These are phyloP conservation scores for Chaetomiaceae sp. DNA, from an alignment of 2,329 filamentous ascomycete species.

Conservation along the genomic window DNA sequence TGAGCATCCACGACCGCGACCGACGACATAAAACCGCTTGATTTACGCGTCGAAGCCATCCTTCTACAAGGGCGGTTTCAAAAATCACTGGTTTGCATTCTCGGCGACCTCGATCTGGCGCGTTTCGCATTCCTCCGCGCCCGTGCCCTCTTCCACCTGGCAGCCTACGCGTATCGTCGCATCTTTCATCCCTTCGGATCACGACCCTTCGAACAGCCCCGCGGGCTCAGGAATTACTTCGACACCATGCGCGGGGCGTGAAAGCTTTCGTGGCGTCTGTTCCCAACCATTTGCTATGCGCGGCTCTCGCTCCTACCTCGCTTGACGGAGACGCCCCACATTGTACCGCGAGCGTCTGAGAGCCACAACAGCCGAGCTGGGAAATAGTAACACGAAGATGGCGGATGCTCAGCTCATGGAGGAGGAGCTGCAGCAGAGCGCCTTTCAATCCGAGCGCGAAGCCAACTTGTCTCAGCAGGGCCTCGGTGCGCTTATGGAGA, in stretches of 20 bases:
- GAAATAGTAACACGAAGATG: slow-evolving; percentile 31
- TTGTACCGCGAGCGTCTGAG: slow-evolving; percentile 1
- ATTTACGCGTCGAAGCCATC: slow-evolving; percentile 20
- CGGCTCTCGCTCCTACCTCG: slow-evolving; percentile 12
- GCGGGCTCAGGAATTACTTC: background rate
- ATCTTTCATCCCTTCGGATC: no score
- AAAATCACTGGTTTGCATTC: background rate
- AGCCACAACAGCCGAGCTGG: background rate
- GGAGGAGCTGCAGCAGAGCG: slow-evolving; percentile 53
- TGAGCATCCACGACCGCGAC: slow-evolving; percentile 2
- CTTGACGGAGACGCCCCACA: slow-evolving; percentile 16
- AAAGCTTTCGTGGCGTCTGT: background rate
- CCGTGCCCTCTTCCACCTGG: background rate
- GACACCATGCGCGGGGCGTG: slow-evolving; percentile 18
- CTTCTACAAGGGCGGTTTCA: background rate
- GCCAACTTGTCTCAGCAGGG: slow-evolving; percentile 36
- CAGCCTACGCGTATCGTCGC: background rate
- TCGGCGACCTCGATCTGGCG: slow-evolving; percentile 9
- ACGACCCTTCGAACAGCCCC: background rate
- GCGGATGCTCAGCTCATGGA: slow-evolving; percentile 49
- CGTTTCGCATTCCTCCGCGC: slow-evolving; percentile 7
- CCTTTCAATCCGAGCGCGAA: slow-evolving; percentile 44
- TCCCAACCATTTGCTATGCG: slow-evolving; percentile 18
- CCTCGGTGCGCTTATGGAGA: slow-evolving; percentile 26
- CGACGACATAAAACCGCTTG: background rate